These are phyloP conservation scores for Chytridiales sp. DNA, from an alignment of 371 early-diverging fungal species.

Conservation along the genomic window DNA sequence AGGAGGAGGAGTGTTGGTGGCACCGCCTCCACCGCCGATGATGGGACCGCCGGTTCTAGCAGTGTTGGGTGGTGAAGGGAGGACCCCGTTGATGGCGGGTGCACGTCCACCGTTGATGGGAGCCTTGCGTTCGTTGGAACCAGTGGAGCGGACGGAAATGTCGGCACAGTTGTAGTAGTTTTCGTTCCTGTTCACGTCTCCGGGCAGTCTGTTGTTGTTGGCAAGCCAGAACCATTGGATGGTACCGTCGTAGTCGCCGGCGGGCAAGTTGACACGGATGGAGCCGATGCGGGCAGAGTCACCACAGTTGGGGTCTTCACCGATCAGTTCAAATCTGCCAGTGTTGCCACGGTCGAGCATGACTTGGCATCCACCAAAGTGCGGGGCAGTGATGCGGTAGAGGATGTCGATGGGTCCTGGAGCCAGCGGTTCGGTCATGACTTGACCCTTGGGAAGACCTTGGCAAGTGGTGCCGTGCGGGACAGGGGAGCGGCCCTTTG, in stretches of 20 bases:
- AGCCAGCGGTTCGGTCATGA: conserved; percentile 10
- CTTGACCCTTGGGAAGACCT: conserved; percentile 8
- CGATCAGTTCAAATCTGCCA: conserved; percentile 1
- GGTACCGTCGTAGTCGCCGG: conserved; percentile 9
- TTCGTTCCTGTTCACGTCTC: conserved; percentile 9
- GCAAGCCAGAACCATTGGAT: conserved; percentile 18
- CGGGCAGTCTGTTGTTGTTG: conserved; percentile 19
- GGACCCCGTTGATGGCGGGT: no score
- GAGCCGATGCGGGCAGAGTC: background rate
- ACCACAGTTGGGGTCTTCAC: conserved; percentile 10
- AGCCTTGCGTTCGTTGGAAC: background rate
- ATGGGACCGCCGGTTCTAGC: no score
- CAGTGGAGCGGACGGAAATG: background rate
- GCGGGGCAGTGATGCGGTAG: conserved; percentile 13
- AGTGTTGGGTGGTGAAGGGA: no score
- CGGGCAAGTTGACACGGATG: conserved; percentile 7
- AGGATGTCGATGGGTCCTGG: conserved; percentile 2
- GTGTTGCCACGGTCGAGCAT: conserved; percentile 1
- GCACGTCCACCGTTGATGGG: background rate
- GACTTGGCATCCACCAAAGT: conserved; percentile 16
- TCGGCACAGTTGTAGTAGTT: conserved; percentile 7
- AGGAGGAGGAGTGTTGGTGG: no score
- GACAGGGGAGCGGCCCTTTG: no score
- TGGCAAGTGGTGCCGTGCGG: background rate
- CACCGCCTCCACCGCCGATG: no score